A percentile compares a stretch with the other conserved stretches of the same genome.
These are phyloP conservation scores for Epichloe elymi DNA, from an alignment of 2,329 filamentous ascomycete species.

Conservation along the genomic window DNA sequence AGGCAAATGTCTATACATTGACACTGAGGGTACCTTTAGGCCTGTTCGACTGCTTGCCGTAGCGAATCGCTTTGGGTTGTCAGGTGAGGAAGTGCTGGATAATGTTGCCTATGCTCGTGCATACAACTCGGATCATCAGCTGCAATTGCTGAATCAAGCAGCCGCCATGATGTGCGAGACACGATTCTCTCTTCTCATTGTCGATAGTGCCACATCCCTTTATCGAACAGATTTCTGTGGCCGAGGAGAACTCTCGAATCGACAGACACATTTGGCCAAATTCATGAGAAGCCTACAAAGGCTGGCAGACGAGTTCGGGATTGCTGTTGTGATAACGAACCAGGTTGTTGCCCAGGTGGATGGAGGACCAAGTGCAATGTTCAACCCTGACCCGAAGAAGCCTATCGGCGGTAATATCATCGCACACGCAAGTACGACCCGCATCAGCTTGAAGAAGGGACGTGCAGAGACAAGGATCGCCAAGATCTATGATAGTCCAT, in stretches of 20 bases:
- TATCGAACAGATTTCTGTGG: constrained; percentile 96
- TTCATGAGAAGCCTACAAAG: constrained; percentile 78
- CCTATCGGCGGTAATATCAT: constrained; percentile 98
- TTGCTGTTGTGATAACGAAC: constrained; percentile 96
- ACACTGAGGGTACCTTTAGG: constrained; percentile 94
- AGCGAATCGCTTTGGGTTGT: constrained; percentile 85
- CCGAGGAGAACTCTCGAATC: constrained; percentile 88
- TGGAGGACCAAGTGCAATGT: constrained; percentile 92
- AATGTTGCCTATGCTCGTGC: constrained; percentile 96
- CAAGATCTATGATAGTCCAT: constrained; percentile 98
- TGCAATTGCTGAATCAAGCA: constrained; percentile 88
- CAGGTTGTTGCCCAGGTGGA: constrained; percentile 98
- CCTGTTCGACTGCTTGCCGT: constrained; percentile 84
- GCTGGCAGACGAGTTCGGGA: constrained; percentile 74
- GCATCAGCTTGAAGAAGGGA: constrained; percentile 91
- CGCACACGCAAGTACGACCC: constrained; percentile 89
- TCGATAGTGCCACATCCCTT: constrained; percentile 88
- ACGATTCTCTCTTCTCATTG: constrained; percentile 85
- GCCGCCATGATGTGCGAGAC: constrained; percentile 99
- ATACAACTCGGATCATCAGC: constrained; percentile 96
- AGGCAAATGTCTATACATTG: constrained; percentile 96
- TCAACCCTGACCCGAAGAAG: constrained; percentile 98
- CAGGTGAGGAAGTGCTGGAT: constrained; percentile 92
- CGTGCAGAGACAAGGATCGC: constrained; percentile 90
- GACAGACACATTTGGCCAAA: constrained; percentile 79